Base-by-base conservation (phyloP, 23 red algal genomes). In the Gracilaria gracilis region DNA sequence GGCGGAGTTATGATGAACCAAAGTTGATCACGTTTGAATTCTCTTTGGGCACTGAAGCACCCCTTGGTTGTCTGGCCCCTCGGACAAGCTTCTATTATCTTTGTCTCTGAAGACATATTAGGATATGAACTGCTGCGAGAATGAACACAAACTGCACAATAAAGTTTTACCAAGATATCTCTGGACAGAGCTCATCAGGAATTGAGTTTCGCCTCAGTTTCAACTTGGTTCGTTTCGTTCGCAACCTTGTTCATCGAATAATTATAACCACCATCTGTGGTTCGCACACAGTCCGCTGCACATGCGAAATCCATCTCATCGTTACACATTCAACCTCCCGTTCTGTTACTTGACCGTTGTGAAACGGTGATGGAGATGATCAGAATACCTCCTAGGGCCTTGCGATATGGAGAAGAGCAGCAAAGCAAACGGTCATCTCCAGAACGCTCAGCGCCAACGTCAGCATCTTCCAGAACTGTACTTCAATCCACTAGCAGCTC, bases 401-500 rank as follows among this genome's bases (percentile, higher is more conserved):
- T 49, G 9, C 72, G 42, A 3, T 35, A 28, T 31, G 46, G 25
- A 46, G 72, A 77, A 48, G 46, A 51, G 23, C 38, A 11, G 40
- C 46, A 51, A 27, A 31, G 23, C 72, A 31, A 77, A 77, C 72
- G 72, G 72, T 77, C 72, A 49, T 50, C 19, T 31, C n/a, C 27
- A 19, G 9, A 48, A 50, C 8, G 9, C 27, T 77, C 72, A 50
- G 27, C 20, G n/a, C 64, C 13, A 69, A 69, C 64, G 64, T 36
- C 31, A 27, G 59, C 23, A 14, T 37, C 64, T 1, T 1, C 28
- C 32, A 69, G 20, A 37, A 69, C 12, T 19, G 32, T 32, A 37
- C 27, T 69, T 69, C 64, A 15, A 51, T 50, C 72, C 46, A 51
- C 72, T 77, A 77, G 72, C 46, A 77, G 72, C 42, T 28, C 14